Base-by-base conservation (phyloP, 2,329 filamentous ascomycete genomes). In the Ascochyta rabiei region DNA sequence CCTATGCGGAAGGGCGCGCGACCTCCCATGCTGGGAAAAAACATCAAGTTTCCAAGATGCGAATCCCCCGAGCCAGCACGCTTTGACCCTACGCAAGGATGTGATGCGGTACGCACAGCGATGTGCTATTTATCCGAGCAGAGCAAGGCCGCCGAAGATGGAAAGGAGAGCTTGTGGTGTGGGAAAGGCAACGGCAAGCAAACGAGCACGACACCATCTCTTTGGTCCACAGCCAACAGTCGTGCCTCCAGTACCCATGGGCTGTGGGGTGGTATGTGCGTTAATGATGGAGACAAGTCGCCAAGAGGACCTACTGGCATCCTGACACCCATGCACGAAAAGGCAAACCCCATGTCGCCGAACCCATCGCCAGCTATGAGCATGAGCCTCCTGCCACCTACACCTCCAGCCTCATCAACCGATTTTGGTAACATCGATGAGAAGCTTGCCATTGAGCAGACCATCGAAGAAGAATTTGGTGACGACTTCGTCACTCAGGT, bases 401-500 rank as follows among this genome's bases (percentile, higher is more conserved):
- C 74, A 6, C 71, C 76, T 43, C 71, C 75, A 35, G 62, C 75
- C 15, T 73, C 72, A 3, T 58, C 62, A 13, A 57, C 71, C 15
- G 69, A 75, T 28, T 76, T 81, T 52, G 72, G 77, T 33, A 69
- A 71, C 47, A 74, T 81, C 26, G 71, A 76, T 43, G 72, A 75
- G 37, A 76, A 75, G 50, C 72, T 81, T 38, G 71, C 69, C 30
- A 63, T 70, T 6, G 79, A 82, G 59, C 72, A 76, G 77, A 70
- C 77, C 10, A 80, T 86, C 37, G 76, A 81, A 24, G 72, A 77
- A 28, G 92, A 96, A 74, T 96, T 95, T 67, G 82, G 88, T 57
- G 91, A 96, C 71, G 81, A 81, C 3, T 96, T 97, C 72, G 86
- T 97, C 51, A 96, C 93, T 0, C 93, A 98, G 75, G 93, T 98